Base-by-base conservation (phyloP, 331 rosid species). In the Arachis monticola region DNA sequence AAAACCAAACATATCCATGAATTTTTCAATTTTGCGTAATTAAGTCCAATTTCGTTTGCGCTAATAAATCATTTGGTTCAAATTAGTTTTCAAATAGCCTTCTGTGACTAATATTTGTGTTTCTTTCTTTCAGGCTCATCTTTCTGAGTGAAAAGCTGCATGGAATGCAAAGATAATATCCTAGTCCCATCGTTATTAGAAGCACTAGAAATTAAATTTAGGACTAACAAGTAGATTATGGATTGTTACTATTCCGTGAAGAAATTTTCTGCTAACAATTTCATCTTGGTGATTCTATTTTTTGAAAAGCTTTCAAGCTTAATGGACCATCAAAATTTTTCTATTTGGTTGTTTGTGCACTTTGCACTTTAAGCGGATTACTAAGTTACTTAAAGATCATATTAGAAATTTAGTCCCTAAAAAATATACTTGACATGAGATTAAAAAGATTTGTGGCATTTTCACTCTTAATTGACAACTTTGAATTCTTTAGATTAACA, bases 181-280 rank as follows among this genome's bases (percentile, higher is more conserved):
- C 38, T 76, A 75, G 67, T 68, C 69, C 79, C 69, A 74, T 65
- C 70, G 63, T 55, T n/a, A 7, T 32, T 64, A 17, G 9, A 14
- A n/a, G 69, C 3, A 7, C 27, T 64, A 13, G 69, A 32, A 41
- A 22, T 17, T 51, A 64, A 12, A 31, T 9, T 9, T 0, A 13
- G 47, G 3, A 32, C 35, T n/a, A n/a, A 51, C n/a, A 8, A 52
- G 48, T 45, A 41, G 42, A 46, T 60, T 17, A 47, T 73, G 41
- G 9, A 32, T 38, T 48, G 48, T 0, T 12, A 7, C 50, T 45
- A 5, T 31, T 53, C 9, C 52, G 5, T 53, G 64, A 40, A 50
- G 55, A 63, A 5, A 6, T 58, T 38, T 51, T 51, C 4, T 60
- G 42, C 52, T 35, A 17, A 40, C 32, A 38, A 22, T 74, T 17